Evolutionary conservation across 2,329 filamentous ascomycete species (phyloP).

Genomic region (Cytospora chrysosperma): DNA sequence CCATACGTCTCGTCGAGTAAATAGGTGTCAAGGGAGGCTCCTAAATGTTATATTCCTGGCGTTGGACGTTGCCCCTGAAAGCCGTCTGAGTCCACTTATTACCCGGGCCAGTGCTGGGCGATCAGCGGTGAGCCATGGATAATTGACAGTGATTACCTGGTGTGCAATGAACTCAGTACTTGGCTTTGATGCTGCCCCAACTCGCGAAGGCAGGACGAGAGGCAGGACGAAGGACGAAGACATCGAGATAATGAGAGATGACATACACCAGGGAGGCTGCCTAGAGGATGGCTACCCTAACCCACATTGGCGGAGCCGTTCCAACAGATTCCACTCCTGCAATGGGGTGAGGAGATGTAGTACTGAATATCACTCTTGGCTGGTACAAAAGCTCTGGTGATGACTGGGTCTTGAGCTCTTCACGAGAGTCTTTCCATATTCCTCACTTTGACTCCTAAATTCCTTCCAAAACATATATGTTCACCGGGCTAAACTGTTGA

Average conservation of each 20-base stretch:
- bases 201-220: not conserved
- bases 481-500: conserved; percentile 1
- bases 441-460: not conserved
- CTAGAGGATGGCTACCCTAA: not conserved
- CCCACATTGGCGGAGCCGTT: not conserved
- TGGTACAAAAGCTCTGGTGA: not conserved
- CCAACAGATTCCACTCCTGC: not conserved
- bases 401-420: not conserved
- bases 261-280: not conserved
- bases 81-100: not conserved
- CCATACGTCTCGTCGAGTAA: not conserved
- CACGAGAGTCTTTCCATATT: not conserved
- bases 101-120: no score
- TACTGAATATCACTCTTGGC: not conserved
- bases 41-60: not conserved
- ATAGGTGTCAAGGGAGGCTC: not conserved
- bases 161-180: not conserved
- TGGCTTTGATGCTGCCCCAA: not conserved
- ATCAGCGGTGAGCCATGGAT: not conserved
- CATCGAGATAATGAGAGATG: no score
- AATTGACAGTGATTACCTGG: not conserved
- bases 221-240: not conserved
- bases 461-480: not conserved
- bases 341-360: not conserved
- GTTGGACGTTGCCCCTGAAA: not conserved